Base-by-base conservation (phyloP, 805 yeast species). In the Torulaspora delbrueckii region DNA sequence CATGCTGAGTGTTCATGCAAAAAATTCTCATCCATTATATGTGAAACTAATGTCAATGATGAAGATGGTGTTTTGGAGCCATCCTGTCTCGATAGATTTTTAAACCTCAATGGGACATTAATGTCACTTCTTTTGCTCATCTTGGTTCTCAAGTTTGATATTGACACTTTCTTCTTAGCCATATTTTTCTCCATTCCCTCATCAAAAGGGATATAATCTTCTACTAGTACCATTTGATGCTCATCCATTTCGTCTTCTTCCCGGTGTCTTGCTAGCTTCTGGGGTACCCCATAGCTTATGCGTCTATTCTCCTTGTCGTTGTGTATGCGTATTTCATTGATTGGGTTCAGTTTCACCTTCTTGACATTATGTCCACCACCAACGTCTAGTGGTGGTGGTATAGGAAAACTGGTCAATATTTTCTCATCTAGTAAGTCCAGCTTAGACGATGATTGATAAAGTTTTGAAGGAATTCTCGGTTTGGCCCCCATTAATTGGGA, bases 391-490 rank as follows among this genome's bases (percentile, higher is more conserved):
- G 67, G 67, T 3, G 63, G 67, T 16, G 58, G 58, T 14, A 62
- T 56, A 5, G 67, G 67, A 10, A 62, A 47, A 24, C 60, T 58
- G 1, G 66, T 62, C 5, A 62, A 41, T 16, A 51, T 61, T 28
- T 54, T 51, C 34, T 59, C 64, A 38, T 62, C 66, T 14, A 62
- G 46, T 28, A 61, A 45, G 46, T 62, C 66, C 42, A 61, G 52
- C 46, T 59, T 61, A n/a, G 65, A 58, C n/a, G 56, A 51, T 10
- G 59, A 43, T 16, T 51, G 53, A 25, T 53, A 40, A 26, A 62
- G 44, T 42, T 50, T 55, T 2, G 65, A 58, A 26, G 57, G 55
- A 10, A 52, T 42, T 36, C 55, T 53, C n/a, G 65, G 62, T 43
- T 57, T 59, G 2, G 65, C 65, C 8, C 65, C 65, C 46, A 56